phyloP scores from a whole-genome alignment of 768 basidiomycete genomes.

The Mycena metata region DNA sequence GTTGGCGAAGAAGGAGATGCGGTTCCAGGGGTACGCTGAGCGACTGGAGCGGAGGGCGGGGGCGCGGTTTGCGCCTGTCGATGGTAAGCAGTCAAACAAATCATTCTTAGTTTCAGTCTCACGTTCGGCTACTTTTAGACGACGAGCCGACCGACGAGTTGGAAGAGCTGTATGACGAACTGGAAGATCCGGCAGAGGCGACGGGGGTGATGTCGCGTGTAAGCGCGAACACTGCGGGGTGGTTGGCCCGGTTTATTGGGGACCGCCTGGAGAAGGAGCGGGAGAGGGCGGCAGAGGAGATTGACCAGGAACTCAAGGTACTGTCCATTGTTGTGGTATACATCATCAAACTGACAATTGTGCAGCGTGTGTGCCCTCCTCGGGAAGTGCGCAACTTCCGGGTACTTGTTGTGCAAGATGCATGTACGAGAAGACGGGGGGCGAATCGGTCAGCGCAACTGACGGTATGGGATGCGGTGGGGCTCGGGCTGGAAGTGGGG shows the following conservation, averaged over 20 bases:
- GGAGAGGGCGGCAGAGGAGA: conserved; percentile 66
- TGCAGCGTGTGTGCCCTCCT: conserved; percentile 73
- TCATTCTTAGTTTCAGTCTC: conserved; percentile 13
- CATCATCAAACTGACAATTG: not conserved
- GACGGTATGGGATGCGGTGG: conserved; percentile 85
- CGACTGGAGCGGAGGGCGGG: conserved; percentile 73
- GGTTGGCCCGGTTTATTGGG: conserved; percentile 68
- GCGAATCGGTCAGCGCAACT: conserved; percentile 77
- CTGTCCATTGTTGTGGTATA: conserved; percentile 34
- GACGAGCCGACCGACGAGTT: conserved; percentile 62
- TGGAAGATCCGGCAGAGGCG: conserved; percentile 70
- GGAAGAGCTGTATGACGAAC: conserved; percentile 70
- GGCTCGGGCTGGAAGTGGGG: conserved; percentile 69
- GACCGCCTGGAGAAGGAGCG: conserved; percentile 63
- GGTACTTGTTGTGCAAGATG: conserved; percentile 77
- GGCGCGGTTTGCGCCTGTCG: conserved; percentile 54
- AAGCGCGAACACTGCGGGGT: conserved; percentile 66
- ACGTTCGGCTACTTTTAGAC: conserved; percentile 43
- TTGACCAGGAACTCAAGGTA: conserved; percentile 83
- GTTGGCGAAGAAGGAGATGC: conserved; percentile 66
- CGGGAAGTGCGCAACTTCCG: conserved; percentile 84
- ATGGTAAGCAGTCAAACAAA: conserved; percentile 50
- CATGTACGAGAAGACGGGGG: conserved; percentile 63
- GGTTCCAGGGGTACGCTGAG: conserved; percentile 73
- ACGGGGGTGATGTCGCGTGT: conserved; percentile 58